Evolutionary conservation across 306 rosid genomes (phyloP), one percentile per base, ranked within the genome.

Genomic region (Fagus crenata): DNA sequence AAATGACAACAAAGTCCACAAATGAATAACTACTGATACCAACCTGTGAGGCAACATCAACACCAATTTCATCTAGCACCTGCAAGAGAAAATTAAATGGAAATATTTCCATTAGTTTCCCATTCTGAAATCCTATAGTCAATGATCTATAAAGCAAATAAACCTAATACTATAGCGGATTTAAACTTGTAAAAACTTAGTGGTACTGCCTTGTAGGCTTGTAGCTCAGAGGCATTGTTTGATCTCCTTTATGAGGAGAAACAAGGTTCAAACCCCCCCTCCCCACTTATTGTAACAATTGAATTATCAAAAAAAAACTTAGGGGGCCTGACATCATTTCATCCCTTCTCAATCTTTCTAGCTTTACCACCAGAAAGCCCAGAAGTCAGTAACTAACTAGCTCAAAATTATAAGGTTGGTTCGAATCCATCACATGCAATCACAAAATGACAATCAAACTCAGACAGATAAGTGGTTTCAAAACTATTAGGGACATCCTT

Each of bases 1-100:
- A 40, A 54, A 9, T 5, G 15, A 49, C 71, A 73, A 69, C 15
- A 46, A 15, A 68, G 11, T 75, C 53, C 54, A 58, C 49, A 64
- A 46, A 77, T 75, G 43, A 49, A 72, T 33, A 63, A 77, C 56
- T 35, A 68, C 65, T 75, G 41, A 49, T 40, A 75, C 85, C 32
- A 78, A 96, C 98, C 99, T 96, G 99, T 49, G 99, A 89, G 81
- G 92, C 98, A 60, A 96, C 85, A 79, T 93, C 98, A 17, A 96
- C 93, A 18, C 99, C 99, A 31, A 96, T 95, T 90, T 95, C 99
- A 72, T 95, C 99, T 2, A 95, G 93, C 75, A 95, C 99, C 99
- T 95, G 92, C 63, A 53, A 77, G 78, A 69, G 56, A 73, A 49
- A 33, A 64, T 63, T n/a, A 51, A 8, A 22, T 72, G 73, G 18